These are phyloP conservation scores for Neurospora discreta DNA, from an alignment of 495 filamentous ascomycete genomes.

Conservation along the genomic window DNA sequence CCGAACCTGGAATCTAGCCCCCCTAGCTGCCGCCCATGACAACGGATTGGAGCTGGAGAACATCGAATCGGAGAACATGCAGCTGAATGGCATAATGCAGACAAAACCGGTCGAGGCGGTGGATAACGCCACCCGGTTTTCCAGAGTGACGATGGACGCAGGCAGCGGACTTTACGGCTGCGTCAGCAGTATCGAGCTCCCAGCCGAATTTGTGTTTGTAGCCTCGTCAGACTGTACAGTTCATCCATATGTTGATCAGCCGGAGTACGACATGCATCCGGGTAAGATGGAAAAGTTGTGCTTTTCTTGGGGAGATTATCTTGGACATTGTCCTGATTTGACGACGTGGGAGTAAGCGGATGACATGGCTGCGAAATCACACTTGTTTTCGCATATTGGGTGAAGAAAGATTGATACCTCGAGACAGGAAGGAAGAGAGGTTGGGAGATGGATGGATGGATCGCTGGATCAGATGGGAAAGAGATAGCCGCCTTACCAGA, in stretches of 20 bases:
- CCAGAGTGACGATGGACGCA: neutral
- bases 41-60: neutral
- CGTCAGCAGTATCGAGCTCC: neutral
- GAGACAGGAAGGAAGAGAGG: neutral
- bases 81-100: neutral
- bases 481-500: neutral
- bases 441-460: neutral
- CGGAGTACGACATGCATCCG: neutral
- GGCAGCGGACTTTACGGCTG: neutral
- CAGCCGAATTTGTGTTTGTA: neutral
- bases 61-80: neutral
- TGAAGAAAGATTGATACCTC: neutral
- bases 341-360: neutral
- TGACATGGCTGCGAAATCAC: neutral
- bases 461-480: neutral
- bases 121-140: neutral
- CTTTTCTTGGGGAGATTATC: neutral
- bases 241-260: neutral
- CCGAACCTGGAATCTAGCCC: neutral
- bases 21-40: neutral
- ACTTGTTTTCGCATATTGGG: neutral
- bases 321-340: neutral
- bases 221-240: neutral
- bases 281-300: neutral
- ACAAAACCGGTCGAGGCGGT: neutral